phyloP scores from a whole-genome alignment of 805 yeast species.

The Ogataea zsoltii region DNA sequence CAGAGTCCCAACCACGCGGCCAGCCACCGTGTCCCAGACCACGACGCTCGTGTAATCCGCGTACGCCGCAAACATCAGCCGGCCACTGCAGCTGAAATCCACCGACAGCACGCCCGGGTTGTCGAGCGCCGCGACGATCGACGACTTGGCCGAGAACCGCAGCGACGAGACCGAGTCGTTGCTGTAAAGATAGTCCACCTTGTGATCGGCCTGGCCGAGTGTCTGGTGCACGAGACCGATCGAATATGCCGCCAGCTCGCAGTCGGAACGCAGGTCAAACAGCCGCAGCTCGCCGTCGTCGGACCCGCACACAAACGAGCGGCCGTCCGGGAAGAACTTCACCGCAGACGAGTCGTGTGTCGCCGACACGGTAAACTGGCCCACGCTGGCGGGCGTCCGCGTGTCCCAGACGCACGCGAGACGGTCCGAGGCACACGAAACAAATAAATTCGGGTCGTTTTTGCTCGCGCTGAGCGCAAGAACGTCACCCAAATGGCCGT shows the following conservation, averaged over 20 bases:
- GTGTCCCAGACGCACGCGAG: constrained; percentile 66
- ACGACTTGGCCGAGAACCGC: constrained; percentile 22
- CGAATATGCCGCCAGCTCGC: constrained; percentile 56
- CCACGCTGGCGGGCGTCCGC: constrained; percentile 41
- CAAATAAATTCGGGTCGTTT: constrained; percentile 40
- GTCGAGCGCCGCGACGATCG: constrained; percentile 43
- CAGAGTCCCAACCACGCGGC: constrained; percentile 62
- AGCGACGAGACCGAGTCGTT: constrained; percentile 27
- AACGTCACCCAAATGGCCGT: constrained; percentile 75
- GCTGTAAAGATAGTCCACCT: constrained; percentile 8
- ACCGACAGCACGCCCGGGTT: constrained; percentile 71
- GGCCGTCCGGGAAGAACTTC: constrained; percentile 67
- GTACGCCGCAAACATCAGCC: constrained; percentile 73
- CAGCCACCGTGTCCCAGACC: constrained; percentile 74
- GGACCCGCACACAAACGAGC: constrained; percentile 70
- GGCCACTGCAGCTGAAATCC: constrained; percentile 72
- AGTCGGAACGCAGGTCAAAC: constrained; percentile 76
- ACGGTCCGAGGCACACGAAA: constrained; percentile 71
- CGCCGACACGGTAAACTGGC: constrained; percentile 51
- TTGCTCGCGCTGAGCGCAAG: constrained; percentile 43
- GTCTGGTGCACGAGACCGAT: constrained; percentile 11
- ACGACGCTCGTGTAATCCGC: constrained; percentile 68
- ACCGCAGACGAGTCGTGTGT: constrained; percentile 62
- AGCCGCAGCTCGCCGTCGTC: constrained; percentile 75
- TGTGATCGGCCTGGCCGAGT: constrained; percentile 1